A percentile compares a stretch with the other conserved stretches of the same genome.
phyloP scores from a whole-genome alignment of 345 rosid species.

The Geranium brycei region DNA sequence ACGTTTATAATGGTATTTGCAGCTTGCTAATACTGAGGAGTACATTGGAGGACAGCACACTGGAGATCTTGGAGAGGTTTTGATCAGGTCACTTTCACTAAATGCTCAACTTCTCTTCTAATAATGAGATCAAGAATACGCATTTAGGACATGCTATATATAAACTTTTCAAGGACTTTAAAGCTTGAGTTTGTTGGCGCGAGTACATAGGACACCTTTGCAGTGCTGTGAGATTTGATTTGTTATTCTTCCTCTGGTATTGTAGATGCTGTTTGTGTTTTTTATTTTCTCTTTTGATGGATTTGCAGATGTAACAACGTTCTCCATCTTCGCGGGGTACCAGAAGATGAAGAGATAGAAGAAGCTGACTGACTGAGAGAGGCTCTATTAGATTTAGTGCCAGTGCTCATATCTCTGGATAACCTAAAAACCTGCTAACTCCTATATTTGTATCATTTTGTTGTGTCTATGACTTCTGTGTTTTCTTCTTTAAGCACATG shows the following conservation, averaged over 20 bases:
- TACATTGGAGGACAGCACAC: conserved; percentile 74
- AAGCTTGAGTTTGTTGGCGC: too few relatives aligned
- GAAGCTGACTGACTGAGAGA: conserved; percentile 45
- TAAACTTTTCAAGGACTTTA: neutral
- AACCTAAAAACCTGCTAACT: neutral
- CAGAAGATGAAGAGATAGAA: conserved; percentile 84
- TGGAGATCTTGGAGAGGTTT: conserved; percentile 81
- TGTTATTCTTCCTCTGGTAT: neutral
- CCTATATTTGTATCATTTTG: too few relatives aligned
- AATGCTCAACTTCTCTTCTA: neutral
- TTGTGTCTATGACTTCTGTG: too few relatives aligned
- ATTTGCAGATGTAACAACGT: conserved; percentile 79
- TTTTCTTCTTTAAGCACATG: too few relatives aligned
- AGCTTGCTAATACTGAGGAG: conserved; percentile 88
- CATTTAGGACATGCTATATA: neutral
- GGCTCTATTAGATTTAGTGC: too few relatives aligned
- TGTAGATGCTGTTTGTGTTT: neutral
- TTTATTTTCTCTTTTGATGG: too few relatives aligned
- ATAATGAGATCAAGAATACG: neutral
- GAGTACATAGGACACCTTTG: too few relatives aligned
- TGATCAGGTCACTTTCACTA: conserved; percentile 49
- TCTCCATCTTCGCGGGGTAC: conserved; percentile 79
- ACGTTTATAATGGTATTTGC: conserved; percentile 10
- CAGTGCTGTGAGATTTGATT: too few relatives aligned
- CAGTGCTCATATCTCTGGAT: neutral